Evolutionary conservation across 2,329 filamentous ascomycete species (phyloP).

Genomic region (Chaetoscypha palmicola): DNA sequence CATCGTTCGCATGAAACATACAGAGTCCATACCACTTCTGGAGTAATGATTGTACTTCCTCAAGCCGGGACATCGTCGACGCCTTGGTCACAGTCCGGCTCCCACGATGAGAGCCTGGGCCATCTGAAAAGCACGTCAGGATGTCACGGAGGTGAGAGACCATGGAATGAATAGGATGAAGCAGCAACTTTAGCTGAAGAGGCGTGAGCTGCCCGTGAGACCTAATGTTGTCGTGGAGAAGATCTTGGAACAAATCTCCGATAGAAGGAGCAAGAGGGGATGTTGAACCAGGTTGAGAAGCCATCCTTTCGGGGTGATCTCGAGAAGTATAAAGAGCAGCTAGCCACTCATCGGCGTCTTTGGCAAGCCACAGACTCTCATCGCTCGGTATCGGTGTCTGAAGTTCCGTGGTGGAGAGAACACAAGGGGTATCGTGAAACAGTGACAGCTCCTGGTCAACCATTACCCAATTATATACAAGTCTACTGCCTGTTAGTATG

Average conservation of each 20-base stretch:
- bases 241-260: constrained; percentile 59
- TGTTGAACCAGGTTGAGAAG: constrained; percentile 40
- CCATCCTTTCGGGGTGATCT: constrained; percentile 41
- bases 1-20: constrained; percentile 46
- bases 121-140: constrained; percentile 57
- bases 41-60: constrained; percentile 57
- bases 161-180: constrained; percentile 61
- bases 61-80: constrained; percentile 52
- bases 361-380: constrained; percentile 57
- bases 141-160: constrained; percentile 59
- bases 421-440: constrained; percentile 55
- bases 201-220: constrained; percentile 40
- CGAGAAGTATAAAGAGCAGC: constrained; percentile 42
- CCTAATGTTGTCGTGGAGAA: constrained; percentile 55
- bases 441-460: constrained; percentile 64
- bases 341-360: constrained; percentile 52
- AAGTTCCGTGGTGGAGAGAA: constrained; percentile 60
- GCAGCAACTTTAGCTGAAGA: constrained; percentile 56
- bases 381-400: constrained; percentile 55
- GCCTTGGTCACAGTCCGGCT: constrained; percentile 47
- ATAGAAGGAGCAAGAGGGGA: constrained; percentile 51
- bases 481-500: constrained; percentile 36
- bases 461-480: constrained; percentile 72
- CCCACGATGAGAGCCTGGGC: constrained; percentile 37
- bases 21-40: constrained; percentile 63